Evolutionary conservation across 352 stramenopile genomes (phyloP).

Genomic region (Phytophthora niederhauseri): DNA sequence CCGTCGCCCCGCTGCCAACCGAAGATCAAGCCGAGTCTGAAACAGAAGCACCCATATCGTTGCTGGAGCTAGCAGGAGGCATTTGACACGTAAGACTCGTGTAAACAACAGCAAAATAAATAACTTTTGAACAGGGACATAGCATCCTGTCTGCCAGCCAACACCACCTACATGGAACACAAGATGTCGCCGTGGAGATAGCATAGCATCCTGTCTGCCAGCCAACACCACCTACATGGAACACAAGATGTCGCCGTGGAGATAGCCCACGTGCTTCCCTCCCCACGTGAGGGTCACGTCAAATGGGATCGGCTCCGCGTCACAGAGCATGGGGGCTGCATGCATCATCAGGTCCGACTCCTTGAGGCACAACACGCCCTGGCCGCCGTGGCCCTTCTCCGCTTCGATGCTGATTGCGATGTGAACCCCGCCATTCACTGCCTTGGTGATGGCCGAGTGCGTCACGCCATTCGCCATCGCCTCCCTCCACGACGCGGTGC

Average conservation of each 20-base stretch:
- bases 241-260: slow-evolving; percentile 54
- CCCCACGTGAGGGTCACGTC: slow-evolving; percentile 76
- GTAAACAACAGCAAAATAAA: slow-evolving; percentile 25
- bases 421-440: slow-evolving; percentile 71
- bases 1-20: slow-evolving; percentile 1
- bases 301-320: slow-evolving; percentile 63
- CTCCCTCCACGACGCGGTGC: slow-evolving; percentile 64
- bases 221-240: slow-evolving; percentile 35
- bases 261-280: slow-evolving; percentile 66
- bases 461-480: slow-evolving; percentile 60
- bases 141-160: slow-evolving; percentile 4
- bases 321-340: slow-evolving; percentile 45
- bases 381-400: slow-evolving; percentile 59
- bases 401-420: slow-evolving; percentile 74
- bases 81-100: slow-evolving; percentile 9
- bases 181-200: slow-evolving; percentile 58
- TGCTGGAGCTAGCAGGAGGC: slow-evolving; percentile 54
- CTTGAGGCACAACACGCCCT: slow-evolving; percentile 73
- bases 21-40: slow-evolving; percentile 13
- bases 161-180: slow-evolving; percentile 42
- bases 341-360: slow-evolving; percentile 58
- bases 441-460: slow-evolving; percentile 71
- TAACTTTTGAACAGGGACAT: slow-evolving; percentile 19
- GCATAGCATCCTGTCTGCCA: slow-evolving; percentile 13
- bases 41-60: slow-evolving; percentile 41